Evolutionary conservation across 176 grass and related monocot genomes (phyloP).

Genomic region (Avena atlantica): DNA sequence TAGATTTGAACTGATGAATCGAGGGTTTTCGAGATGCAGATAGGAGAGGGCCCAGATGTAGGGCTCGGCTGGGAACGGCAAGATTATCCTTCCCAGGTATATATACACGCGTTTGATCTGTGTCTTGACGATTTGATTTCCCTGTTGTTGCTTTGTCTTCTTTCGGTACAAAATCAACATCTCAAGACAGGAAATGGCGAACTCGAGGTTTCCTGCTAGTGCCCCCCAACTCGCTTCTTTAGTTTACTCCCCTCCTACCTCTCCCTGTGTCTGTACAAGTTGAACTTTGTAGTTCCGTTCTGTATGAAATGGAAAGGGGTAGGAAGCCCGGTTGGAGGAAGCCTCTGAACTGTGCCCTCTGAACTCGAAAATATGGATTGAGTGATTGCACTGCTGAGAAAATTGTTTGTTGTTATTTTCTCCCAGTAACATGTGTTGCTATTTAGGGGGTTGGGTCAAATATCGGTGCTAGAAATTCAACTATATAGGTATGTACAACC

Average conservation of each 20-base stretch:
- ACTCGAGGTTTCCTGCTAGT: neutral
- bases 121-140: too few relatives aligned
- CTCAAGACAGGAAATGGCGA: neutral
- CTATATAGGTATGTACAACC: neutral
- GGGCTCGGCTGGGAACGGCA: neutral
- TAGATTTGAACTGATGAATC: neutral
- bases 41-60: neutral
- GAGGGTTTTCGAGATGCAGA: constrained; percentile 20
- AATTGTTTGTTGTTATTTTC: neutral
- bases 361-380: neutral
- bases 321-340: too few relatives aligned
- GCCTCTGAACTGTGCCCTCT: neutral
- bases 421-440: neutral
- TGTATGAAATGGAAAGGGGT: too few relatives aligned
- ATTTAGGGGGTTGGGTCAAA: neutral
- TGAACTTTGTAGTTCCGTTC: too few relatives aligned
- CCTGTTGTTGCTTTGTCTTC: neutral
- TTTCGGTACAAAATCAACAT: neutral
- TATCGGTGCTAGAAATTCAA: neutral
- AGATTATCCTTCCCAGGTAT: constrained; percentile 39
- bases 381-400: neutral
- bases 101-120: neutral
- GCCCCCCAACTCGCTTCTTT: too few relatives aligned
- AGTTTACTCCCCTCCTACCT: too few relatives aligned
- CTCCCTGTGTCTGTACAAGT: too few relatives aligned